phyloP scores from a whole-genome alignment of 1,284 basidiomycete species.

The Moniliella sp. region DNA sequence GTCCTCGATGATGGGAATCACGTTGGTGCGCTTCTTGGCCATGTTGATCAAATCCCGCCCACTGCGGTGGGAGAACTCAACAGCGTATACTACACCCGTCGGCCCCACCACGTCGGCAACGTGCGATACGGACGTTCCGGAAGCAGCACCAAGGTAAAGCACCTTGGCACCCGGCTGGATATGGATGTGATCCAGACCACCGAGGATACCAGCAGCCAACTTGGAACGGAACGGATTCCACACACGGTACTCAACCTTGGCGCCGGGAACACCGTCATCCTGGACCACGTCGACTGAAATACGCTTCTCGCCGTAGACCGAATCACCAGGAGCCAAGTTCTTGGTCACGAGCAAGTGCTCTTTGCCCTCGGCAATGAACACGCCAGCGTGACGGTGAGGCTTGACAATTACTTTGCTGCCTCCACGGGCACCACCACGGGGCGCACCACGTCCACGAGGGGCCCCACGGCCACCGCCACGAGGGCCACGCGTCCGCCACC shows the following conservation, averaged over 20 bases:
- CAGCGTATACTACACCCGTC: constrained; percentile 87
- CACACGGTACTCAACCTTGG: constrained; percentile 83
- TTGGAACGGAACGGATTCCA: constrained; percentile 99
- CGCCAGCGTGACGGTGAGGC: constrained; percentile 76
- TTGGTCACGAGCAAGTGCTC: constrained; percentile 91
- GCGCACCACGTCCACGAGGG: constrained; percentile 17
- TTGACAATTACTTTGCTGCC: constrained; percentile 62
- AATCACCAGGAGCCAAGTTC: constrained; percentile 88
- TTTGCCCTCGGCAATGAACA: constrained; percentile 46
- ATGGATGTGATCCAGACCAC: constrained; percentile 80
- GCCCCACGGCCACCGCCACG: constrained; percentile 11
- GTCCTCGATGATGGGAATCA: constrained; percentile 94
- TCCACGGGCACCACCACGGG: constrained; percentile 41
- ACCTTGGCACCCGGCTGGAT: constrained; percentile 89
- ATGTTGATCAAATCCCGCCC: constrained; percentile 95
- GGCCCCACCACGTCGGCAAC: constrained; percentile 95
- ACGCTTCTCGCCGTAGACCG: constrained; percentile 84
- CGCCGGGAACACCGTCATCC: constrained; percentile 36
- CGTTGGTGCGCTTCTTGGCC: constrained; percentile 98
- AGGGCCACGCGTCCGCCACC: constrained; percentile 9
- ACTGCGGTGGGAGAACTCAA: constrained; percentile 88
- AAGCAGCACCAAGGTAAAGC: constrained; percentile 82
- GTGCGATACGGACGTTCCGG: constrained; percentile 89
- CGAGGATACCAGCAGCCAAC: constrained; percentile 83
- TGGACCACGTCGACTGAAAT: constrained; percentile 43